These are phyloP conservation scores for Colletotrichum lindemuthianum DNA, from an alignment of 2,329 filamentous ascomycete genomes.

Conservation along the genomic window DNA sequence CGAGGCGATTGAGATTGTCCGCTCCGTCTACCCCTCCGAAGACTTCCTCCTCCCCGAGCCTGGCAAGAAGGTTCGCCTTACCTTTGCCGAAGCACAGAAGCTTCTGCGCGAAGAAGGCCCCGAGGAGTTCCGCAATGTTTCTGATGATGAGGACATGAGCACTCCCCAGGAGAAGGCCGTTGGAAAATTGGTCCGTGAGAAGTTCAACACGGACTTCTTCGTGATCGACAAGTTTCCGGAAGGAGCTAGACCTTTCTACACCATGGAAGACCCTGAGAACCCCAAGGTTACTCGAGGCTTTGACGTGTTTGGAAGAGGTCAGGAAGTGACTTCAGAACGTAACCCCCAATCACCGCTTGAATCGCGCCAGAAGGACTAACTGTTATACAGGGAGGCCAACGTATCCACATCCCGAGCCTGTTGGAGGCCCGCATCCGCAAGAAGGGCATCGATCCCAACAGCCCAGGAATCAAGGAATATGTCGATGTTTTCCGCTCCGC, in stretches of 20 bases:
- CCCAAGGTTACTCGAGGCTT: conserved; percentile 72
- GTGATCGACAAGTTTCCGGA: conserved; percentile 96
- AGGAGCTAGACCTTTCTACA: conserved; percentile 89
- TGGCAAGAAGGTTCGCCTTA: conserved; percentile 79
- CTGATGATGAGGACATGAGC: conserved; percentile 81
- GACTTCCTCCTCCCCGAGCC: conserved; percentile 78
- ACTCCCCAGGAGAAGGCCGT: conserved; percentile 90
- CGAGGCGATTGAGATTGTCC: conserved; percentile 77
- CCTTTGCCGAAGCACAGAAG: conserved; percentile 80
- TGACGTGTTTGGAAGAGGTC: conserved; percentile 91
- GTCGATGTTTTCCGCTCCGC: conserved; percentile 83
- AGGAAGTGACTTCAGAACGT: conserved; percentile 83
- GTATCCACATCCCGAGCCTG: conserved; percentile 80
- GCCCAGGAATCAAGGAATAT: conserved; percentile 85
- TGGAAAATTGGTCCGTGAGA: conserved; percentile 84
- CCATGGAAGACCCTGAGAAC: conserved; percentile 78
- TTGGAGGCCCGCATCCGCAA: conserved; percentile 81
- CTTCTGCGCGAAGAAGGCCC: conserved; percentile 81
- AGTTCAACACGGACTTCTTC: conserved; percentile 96
- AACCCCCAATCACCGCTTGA: conserved; percentile 1
- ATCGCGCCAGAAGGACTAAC: neutral
- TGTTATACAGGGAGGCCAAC: conserved; percentile 68
- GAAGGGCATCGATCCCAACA: conserved; percentile 83
- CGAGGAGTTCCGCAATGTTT: conserved; percentile 72
- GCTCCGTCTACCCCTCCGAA: conserved; percentile 80